Evolutionary conservation across 2,329 filamentous ascomycete species (phyloP).

Genomic region (Ceratocystis huliohia): DNA sequence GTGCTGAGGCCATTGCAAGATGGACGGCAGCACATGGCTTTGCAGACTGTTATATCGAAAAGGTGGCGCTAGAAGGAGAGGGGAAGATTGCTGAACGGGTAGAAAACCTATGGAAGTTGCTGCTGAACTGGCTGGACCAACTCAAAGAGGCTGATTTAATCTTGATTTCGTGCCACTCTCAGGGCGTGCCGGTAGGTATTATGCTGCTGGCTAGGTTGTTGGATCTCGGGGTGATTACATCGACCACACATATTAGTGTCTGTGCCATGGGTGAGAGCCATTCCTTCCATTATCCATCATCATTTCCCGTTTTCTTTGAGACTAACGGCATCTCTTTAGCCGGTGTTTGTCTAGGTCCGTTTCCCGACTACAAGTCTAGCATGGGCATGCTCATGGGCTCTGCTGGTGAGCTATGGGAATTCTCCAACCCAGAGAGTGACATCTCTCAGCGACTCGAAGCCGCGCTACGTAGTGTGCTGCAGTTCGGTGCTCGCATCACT

Average conservation of each 20-base stretch:
- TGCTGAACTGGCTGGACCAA: slow-evolving; percentile 89
- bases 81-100: slow-evolving; percentile 83
- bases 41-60: slow-evolving; percentile 70
- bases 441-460: slow-evolving; percentile 72
- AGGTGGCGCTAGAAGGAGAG: slow-evolving; percentile 87
- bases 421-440: slow-evolving; percentile 66
- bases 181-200: slow-evolving; percentile 84
- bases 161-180: slow-evolving; percentile 84
- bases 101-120: slow-evolving; percentile 82
- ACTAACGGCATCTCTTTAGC: slow-evolving; percentile 34
- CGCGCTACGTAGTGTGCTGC: slow-evolving; percentile 59
- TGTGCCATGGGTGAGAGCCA: slow-evolving; percentile 54
- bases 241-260: slow-evolving; percentile 61
- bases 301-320: neutral
- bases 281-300: neutral
- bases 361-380: slow-evolving; percentile 78
- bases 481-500: slow-evolving; percentile 68
- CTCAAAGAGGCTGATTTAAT: slow-evolving; percentile 81
- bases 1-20: slow-evolving; percentile 66
- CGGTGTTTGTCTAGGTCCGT: slow-evolving; percentile 85
- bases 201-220: slow-evolving; percentile 91
- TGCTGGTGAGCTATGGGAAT: slow-evolving; percentile 90
- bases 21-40: slow-evolving; percentile 69
- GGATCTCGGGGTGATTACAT: slow-evolving; percentile 68
- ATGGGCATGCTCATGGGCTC: slow-evolving; percentile 78